Evolutionary conservation across 139 green algal species (phyloP).

Genomic region (Tetraselmis striata): DNA sequence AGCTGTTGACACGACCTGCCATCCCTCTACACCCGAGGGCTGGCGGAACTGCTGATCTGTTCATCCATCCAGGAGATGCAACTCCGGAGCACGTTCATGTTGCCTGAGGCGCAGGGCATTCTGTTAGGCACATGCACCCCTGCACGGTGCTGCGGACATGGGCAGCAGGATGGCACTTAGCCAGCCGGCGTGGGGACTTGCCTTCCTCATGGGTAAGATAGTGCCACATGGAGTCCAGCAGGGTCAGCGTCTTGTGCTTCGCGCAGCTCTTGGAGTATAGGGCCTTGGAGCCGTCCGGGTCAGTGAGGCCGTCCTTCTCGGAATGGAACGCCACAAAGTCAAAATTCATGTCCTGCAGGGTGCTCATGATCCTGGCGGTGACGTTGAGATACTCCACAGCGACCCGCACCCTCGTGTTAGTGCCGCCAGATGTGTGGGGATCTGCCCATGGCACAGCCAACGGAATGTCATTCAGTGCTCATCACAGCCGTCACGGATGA

Average conservation of each 20-base stretch:
- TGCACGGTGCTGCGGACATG: background rate
- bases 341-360: constrained; percentile 30
- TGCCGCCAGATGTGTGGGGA: background rate
- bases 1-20: no score
- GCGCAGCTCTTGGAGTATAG: constrained; percentile 28
- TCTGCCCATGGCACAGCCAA: background rate
- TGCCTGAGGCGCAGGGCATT: background rate
- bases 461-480: constrained; percentile 26
- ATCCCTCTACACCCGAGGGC: no score
- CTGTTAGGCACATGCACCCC: background rate
- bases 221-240: constrained; percentile 60
- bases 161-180: background rate
- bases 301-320: constrained; percentile 55
- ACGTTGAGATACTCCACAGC: constrained; percentile 42
- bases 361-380: constrained; percentile 21
- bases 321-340: constrained; percentile 56
- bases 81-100: background rate
- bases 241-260: constrained; percentile 54
- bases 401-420: constrained; percentile 5
- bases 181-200: no score
- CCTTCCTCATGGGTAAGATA: constrained; percentile 54
- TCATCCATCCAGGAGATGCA: background rate
- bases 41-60: no score
- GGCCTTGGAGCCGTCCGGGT: constrained; percentile 46
- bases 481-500: no score